A percentile compares a stretch with the other conserved stretches of the same genome.
Conservation (phyloP, 2,329 filamentous ascomycete genomes). For the Colletotrichum tofieldiae region DNA sequence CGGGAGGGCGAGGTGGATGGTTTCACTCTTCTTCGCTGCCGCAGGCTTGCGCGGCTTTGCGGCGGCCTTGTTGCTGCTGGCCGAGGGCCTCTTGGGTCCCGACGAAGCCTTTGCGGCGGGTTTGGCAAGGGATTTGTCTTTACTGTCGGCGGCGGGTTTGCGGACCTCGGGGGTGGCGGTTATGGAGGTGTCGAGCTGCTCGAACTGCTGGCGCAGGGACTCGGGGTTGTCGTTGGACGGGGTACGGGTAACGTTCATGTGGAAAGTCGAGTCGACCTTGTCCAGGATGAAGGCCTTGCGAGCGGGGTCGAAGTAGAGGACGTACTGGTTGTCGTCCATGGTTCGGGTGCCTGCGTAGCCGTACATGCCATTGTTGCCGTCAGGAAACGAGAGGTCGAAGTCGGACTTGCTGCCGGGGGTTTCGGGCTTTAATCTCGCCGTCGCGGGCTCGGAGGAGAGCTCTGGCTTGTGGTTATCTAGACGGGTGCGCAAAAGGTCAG, state of each 20-base stretch:
- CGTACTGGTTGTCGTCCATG: conserved; percentile 71
- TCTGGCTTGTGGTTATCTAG: conserved; percentile 76
- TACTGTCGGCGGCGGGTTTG: conserved; percentile 42
- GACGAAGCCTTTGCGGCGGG: conserved; percentile 40
- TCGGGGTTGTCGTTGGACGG: conserved; percentile 76
- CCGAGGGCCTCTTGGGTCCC: conserved; percentile 47
- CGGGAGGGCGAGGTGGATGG: conserved; percentile 57
- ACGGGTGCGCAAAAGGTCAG: conserved; percentile 1
- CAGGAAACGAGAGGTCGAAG: conserved; percentile 70
- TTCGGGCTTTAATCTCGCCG: conserved; percentile 67
- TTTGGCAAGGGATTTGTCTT: conserved; percentile 45
- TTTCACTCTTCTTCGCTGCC: conserved; percentile 55
- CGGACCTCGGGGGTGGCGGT: conserved; percentile 48
- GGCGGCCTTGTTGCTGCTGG: conserved; percentile 41
- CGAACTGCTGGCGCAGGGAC: conserved; percentile 76
- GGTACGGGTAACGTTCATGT: conserved; percentile 86
- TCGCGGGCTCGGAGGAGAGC: conserved; percentile 64
- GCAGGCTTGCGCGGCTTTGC: conserved; percentile 49
- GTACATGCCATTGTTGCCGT: conserved; percentile 69
- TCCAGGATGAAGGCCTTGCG: conserved; percentile 87
- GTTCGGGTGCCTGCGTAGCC: conserved; percentile 73
- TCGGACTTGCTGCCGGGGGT: conserved; percentile 64
- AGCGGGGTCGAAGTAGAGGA: conserved; percentile 82
- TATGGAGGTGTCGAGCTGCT: conserved; percentile 69
- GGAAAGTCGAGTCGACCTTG: conserved; percentile 84